Base-by-base conservation (phyloP, 2,329 filamentous ascomycete genomes). In the Aureobasidium sp. region DNA sequence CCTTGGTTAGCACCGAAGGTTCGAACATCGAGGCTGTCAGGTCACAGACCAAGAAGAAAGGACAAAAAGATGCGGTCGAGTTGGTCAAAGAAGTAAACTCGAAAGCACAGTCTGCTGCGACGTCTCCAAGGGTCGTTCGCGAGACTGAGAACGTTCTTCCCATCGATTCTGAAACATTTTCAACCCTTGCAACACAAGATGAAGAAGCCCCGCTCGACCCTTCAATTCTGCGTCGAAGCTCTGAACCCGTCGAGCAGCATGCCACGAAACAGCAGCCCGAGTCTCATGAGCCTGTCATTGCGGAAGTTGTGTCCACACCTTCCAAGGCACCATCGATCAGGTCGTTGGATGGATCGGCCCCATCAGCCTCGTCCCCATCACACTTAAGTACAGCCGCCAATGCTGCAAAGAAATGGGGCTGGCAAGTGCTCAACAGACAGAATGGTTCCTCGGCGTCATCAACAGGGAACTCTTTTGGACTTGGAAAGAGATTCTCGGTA, bases 1-100 rank as follows among this genome's bases (percentile, higher is more conserved):
- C 87, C 1, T 72, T 84, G 17, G 79, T 90, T 6, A 81, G 79
- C 25, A 81, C 83, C 1, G 84, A 89, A 61, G 75, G 78, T 29
- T 76, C 80, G 0, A 83, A 84, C 57, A 81, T 82, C 17, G 84
- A 89, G 56, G 74, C 64, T 16, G 59, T 82, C 11, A 61, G 63
- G 11, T 51, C 59, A 16, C 59, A 63, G 6, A 79, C 79, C 59
- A 79, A 41, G 27, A 41, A 78, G 56, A 77, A 79, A 2, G 78
- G 82, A 32, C 75, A 81, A 45, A 74, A 74, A 55, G 73, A 80
- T 63, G 85, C 85, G 21, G 75, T 56, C 10, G 37, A 70, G 65
- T 34, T 64, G 66, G 48, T 70, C 64, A 3, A 60, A 68, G 37
- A 70, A 64, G 57, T 56, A 34, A 56, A 47, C 16, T 42, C 45